A percentile compares a stretch with the other conserved stretches of the same genome.
Conservation (phyloP, 495 filamentous ascomycete species). For the Choiromyces venosus region DNA sequence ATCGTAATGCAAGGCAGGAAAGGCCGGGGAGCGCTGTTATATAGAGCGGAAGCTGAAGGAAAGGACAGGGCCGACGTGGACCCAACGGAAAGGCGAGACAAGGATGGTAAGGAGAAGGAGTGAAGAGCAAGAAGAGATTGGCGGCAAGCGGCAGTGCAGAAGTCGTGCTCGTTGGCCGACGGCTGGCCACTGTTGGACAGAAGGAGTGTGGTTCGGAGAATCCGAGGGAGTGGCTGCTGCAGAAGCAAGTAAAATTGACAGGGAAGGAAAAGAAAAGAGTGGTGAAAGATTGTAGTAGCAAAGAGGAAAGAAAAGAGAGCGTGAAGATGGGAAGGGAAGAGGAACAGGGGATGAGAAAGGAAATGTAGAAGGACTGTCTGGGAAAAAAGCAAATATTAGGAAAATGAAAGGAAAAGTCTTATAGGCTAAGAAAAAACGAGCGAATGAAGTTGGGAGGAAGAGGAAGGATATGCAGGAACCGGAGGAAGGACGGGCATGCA, state of each 20-base stretch:
- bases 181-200: not conserved
- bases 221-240: conserved; percentile 20
- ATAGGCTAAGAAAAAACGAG: not conserved
- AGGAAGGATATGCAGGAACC: conserved; percentile 27
- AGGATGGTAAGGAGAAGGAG: conserved; percentile 16
- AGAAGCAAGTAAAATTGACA: conserved; percentile 4
- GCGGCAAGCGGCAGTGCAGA: conserved; percentile 15
- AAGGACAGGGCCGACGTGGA: conserved; percentile 32
- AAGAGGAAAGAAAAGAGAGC: conserved; percentile 2
- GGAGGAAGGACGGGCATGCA: conserved; percentile 23
- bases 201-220: conserved; percentile 24
- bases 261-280: conserved; percentile 1
- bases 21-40: conserved; percentile 16
- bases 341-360: conserved; percentile 10
- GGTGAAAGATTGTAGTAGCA: not conserved
- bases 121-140: conserved; percentile 18
- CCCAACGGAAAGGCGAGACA: conserved; percentile 27
- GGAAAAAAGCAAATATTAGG: not conserved
- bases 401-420: not conserved
- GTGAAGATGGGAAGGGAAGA: conserved; percentile 3
- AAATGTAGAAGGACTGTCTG: not conserved
- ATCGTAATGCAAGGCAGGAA: conserved; percentile 18
- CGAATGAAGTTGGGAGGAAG: conserved; percentile 3
- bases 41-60: conserved; percentile 25
- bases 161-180: conserved; percentile 7